A percentile compares a stretch with the other conserved stretches of the same genome.
Evolutionary conservation across 1,284 basidiomycete genomes (phyloP).

Genomic region (Thecaphora frezii): DNA sequence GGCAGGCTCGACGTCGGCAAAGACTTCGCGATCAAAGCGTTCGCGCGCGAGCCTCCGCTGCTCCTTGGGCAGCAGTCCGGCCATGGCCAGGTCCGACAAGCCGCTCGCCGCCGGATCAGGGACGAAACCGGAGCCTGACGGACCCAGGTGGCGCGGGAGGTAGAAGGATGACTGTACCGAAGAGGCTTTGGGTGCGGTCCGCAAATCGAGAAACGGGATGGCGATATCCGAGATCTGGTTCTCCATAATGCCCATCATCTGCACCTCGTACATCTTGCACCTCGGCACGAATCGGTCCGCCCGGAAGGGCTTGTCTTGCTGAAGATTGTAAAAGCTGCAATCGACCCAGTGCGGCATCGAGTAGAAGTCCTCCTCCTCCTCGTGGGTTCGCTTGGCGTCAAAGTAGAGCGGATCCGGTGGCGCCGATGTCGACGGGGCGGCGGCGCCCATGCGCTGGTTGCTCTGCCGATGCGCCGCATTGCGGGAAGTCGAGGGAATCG

Average conservation of each 20-base stretch:
- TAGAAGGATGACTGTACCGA: slow-evolving; percentile 38
- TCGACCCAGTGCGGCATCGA: slow-evolving; percentile 58
- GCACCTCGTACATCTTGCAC: slow-evolving; percentile 58
- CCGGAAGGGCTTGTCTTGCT: slow-evolving; percentile 56
- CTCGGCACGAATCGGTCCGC: slow-evolving; percentile 56
- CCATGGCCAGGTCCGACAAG: slow-evolving; percentile 24
- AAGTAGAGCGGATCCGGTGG: slow-evolving; percentile 51
- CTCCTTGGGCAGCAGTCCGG: slow-evolving; percentile 26
- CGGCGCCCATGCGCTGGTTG: slow-evolving; percentile 11
- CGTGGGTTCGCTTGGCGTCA: slow-evolving; percentile 28
- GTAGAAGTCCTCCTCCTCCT: slow-evolving; percentile 43
- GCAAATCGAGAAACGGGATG: slow-evolving; percentile 53
- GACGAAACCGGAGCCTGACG: slow-evolving; percentile 25
- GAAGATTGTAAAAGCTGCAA: slow-evolving; percentile 57
- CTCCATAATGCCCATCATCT: slow-evolving; percentile 58
- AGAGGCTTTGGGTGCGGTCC: slow-evolving; percentile 22
- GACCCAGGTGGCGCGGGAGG: slow-evolving; percentile 20
- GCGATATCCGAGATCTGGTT: slow-evolving; percentile 52
- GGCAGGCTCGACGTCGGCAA: slow-evolving; percentile 28
- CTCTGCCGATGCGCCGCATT: slow-evolving; percentile 14
- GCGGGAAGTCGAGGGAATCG: too few relatives aligned
- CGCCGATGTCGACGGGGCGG: slow-evolving; percentile 7
- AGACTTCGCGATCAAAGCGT: slow-evolving; percentile 49
- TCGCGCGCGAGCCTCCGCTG: slow-evolving; percentile 42
- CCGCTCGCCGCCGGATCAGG: slow-evolving; percentile 27